These are phyloP conservation scores for Neurospora sp. DNA, from an alignment of 495 filamentous ascomycete species.

Conservation along the genomic window DNA sequence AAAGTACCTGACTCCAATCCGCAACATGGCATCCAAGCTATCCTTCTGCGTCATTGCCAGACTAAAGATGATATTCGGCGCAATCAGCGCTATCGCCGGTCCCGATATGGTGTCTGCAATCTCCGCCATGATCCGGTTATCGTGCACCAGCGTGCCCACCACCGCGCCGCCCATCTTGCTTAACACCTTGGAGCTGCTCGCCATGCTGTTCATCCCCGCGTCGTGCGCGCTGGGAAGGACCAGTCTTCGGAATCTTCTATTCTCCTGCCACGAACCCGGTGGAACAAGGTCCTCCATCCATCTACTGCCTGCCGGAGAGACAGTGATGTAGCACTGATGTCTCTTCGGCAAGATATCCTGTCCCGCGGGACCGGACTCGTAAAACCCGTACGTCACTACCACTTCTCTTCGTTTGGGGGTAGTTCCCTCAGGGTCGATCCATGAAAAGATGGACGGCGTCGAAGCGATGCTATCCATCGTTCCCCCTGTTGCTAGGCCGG, in stretches of 20 bases:
- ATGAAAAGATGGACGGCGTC: slow-evolving; percentile 29
- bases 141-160: slow-evolving; percentile 25
- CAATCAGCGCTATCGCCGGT: slow-evolving; percentile 26
- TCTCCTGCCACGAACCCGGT: slow-evolving; percentile 27
- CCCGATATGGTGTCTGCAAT: slow-evolving; percentile 24
- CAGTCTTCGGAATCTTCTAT: slow-evolving; percentile 34
- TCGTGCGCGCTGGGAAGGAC: slow-evolving; percentile 28
- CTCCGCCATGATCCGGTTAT: slow-evolving; percentile 18
- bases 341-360: slow-evolving; percentile 32
- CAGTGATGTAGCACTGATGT: slow-evolving; percentile 43
- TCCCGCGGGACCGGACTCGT: slow-evolving; percentile 36
- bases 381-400: slow-evolving; percentile 40
- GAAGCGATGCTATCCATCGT: slow-evolving; percentile 37
- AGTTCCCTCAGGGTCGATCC: slow-evolving; percentile 11
- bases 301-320: slow-evolving; percentile 31
- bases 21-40: slow-evolving; percentile 31
- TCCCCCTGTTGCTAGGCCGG: slow-evolving; percentile 35
- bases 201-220: slow-evolving; percentile 47
- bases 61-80: slow-evolving; percentile 41
- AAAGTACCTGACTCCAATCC: slow-evolving; percentile 43
- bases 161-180: slow-evolving; percentile 27
- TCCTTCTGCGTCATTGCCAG: slow-evolving; percentile 49
- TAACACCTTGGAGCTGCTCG: slow-evolving; percentile 28
- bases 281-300: slow-evolving; percentile 41
- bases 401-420: slow-evolving; percentile 4